Percentiles rank a stretch among this genome's conserved stretches.
phyloP scores from a whole-genome alignment of 805 yeast genomes.

The Candida ovalis region DNA sequence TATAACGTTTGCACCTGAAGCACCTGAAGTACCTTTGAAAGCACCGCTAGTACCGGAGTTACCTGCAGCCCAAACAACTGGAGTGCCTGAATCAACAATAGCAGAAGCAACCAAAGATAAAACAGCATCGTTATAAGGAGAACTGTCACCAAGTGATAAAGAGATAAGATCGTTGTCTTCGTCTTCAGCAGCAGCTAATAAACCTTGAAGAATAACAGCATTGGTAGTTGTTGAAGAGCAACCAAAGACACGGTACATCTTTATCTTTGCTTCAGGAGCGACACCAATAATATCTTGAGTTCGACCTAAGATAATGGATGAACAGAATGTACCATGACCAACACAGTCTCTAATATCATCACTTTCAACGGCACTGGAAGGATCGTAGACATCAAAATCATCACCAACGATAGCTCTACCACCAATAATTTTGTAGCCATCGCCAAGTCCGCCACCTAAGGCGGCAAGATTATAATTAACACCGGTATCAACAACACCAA shows the following conservation, averaged over 20 bases:
- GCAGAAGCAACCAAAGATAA: conserved; percentile 10
- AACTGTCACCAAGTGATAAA: conserved; percentile 18
- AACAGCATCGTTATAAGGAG: conserved; percentile 11
- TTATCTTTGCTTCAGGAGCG: conserved; percentile 12
- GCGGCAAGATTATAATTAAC: no score
- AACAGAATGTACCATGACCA: no score
- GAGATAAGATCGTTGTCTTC: conserved; percentile 12
- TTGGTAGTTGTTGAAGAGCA: conserved; percentile 16
- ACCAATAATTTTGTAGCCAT: no score
- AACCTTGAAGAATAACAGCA: conserved; percentile 11
- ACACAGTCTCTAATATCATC: no score
- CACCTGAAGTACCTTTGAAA: conserved; percentile 11
- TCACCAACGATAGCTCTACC: no score
- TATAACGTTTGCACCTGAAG: conserved; percentile 6
- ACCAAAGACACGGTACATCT: conserved; percentile 17
- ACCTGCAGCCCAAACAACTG: conserved; percentile 20
- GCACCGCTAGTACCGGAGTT: conserved; percentile 13
- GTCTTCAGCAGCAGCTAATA: conserved; percentile 7
- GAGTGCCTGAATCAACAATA: conserved; percentile 12
- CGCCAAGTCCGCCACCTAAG: no score
- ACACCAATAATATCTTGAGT: no score
- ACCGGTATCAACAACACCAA: no score
- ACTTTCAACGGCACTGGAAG: no score
- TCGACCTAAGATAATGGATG: no score
- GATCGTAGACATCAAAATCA: no score